Conservation (phyloP, 78 protist genomes). For the Dictyostelium brefeldianum region DNA sequence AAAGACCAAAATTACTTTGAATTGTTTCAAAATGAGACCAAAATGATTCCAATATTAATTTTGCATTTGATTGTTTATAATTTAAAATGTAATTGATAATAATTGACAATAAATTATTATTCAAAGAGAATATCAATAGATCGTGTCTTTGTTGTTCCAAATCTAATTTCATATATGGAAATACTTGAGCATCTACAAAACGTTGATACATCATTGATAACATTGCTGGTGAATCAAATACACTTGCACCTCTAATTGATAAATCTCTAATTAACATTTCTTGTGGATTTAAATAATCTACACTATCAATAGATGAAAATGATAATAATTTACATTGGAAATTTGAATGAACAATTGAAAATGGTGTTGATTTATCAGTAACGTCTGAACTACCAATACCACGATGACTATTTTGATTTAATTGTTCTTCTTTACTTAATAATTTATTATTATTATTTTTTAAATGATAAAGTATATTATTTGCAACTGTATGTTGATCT, state of each 20-base stretch:
- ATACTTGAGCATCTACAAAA: conserved; percentile 8
- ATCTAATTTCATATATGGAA: not conserved
- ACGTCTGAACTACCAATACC: not conserved
- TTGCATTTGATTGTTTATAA: conserved; percentile 29
- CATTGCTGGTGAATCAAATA: conserved; percentile 1
- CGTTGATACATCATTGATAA: not conserved
- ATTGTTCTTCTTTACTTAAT: not conserved
- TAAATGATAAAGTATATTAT: not conserved
- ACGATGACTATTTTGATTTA: not conserved
- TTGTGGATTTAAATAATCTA: conserved; percentile 40
- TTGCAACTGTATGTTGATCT: conserved; percentile 15
- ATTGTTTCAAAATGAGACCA: conserved; percentile 43
- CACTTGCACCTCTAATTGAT: conserved; percentile 1
- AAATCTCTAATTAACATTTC: conserved; percentile 26
- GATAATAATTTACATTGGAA: conserved; percentile 15
- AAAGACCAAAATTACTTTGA: not conserved
- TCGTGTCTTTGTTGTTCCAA: conserved; percentile 37
- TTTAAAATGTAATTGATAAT: conserved; percentile 33
- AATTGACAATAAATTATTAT: conserved; percentile 42
- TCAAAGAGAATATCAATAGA: conserved; percentile 27
- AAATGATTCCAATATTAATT: conserved; percentile 29
- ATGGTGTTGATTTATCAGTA: not conserved
- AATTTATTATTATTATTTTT: conserved; percentile 1
- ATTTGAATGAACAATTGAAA: conserved; percentile 26
- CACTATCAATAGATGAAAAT: not conserved